Base-by-base conservation (phyloP, 352 stramenopile species). In the Elongisporangium anandrum region DNA sequence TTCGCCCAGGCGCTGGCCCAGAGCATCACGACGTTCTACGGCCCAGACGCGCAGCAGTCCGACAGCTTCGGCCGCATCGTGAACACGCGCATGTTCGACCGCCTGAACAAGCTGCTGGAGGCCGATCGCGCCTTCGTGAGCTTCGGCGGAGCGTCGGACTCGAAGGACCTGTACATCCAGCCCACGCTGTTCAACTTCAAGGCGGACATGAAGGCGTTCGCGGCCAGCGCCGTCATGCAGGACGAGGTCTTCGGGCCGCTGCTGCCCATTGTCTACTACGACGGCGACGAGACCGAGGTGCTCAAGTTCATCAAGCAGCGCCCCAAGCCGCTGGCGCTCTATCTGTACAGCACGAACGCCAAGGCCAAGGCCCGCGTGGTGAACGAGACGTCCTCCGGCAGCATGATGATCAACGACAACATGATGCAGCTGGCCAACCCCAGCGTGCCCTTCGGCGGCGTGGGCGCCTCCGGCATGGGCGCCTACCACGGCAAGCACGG, bases 181-280 rank as follows among this genome's bases (percentile, higher is more conserved):
- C 90, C 91, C 1, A 98, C 93, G 20, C 68, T 98, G 19, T 59
- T 98, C 52, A 84, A 96, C 59, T 85, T 95, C 50, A 85, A 94
- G 65, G 70, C 75, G 50, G 70, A 89, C 23, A 60, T 72, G 0
- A 50, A 68, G 9, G 70, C 61, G 3, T 90, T 88, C 26, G 50
- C 81, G 4, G 65, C 50, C 2, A 85, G 78, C n/a, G 70, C 81
- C 13, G 70, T 70, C 5, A 96, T 97, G 84, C 56, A 73, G 17
- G 92, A 98, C 52, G 96, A 99, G 71, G 92, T 99, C 20, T 99
- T 99, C 73, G 96, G 96, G 5, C 96, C 96, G 3, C 61, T 99
- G 48, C 64, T 99, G 50, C 92, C 96, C 1, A 92, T 99, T 50
- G 73, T 95, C 39, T 94, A 92, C 68, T 92, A 88, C 54, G 34